These are phyloP conservation scores for Ceratobasidium sp. DNA, from an alignment of 1,284 basidiomycete species.

Conservation along the genomic window DNA sequence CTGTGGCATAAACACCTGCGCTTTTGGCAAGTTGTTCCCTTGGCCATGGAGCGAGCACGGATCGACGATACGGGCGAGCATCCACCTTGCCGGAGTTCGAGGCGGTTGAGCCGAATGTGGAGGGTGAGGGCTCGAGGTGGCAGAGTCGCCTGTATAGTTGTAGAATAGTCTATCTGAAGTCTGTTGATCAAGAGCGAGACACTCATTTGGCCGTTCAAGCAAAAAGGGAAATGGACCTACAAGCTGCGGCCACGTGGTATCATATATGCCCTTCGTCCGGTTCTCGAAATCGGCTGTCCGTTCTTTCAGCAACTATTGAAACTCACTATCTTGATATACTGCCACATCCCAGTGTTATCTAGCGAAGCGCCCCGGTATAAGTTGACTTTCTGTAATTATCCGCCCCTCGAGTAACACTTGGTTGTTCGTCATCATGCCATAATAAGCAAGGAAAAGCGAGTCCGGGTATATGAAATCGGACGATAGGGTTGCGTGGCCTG, in stretches of 20 bases:
- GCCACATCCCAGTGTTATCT: constrained; percentile 55
- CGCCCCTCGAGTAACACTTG: constrained; percentile 57
- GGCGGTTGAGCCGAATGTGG: constrained; percentile 23
- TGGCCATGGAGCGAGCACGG: constrained; percentile 41
- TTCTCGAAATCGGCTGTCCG: constrained; percentile 54
- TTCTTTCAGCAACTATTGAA: constrained; percentile 50
- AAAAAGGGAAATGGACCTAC: not conserved
- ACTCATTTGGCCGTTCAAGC: not conserved
- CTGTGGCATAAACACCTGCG: constrained; percentile 46
- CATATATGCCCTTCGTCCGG: constrained; percentile 62
- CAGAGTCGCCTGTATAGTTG: constrained; percentile 28
- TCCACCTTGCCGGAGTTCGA: no score
- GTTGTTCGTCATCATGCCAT: constrained; percentile 61
- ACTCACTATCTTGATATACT: constrained; percentile 58
- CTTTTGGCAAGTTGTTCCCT: constrained; percentile 46
- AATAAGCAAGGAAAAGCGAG: constrained; percentile 65
- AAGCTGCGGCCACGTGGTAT: constrained; percentile 45
- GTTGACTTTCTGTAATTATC: constrained; percentile 63
- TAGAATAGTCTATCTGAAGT: constrained; percentile 28
- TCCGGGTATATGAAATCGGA: constrained; percentile 71
- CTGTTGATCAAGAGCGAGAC: not conserved
- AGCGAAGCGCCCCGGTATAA: constrained; percentile 60
- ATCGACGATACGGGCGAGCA: constrained; percentile 46
- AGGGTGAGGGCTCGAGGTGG: constrained; percentile 41
- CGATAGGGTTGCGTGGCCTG: constrained; percentile 58